phyloP scores from a whole-genome alignment of 345 rosid genomes.

The Fremontodendron californicum region DNA sequence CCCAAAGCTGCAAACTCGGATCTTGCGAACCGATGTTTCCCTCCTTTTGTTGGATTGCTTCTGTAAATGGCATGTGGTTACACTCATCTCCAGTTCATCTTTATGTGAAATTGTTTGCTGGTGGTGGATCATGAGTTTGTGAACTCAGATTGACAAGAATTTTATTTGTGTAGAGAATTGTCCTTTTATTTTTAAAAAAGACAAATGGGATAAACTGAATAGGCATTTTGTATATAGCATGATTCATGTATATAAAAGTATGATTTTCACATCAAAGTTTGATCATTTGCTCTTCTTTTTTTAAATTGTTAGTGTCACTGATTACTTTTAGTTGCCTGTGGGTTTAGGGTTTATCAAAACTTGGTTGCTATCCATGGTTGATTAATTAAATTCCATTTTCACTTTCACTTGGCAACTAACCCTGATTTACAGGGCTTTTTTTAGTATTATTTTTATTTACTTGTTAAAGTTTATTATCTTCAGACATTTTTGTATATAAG shows the following conservation, averaged over 20 bases:
- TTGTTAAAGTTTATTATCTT: too few species aligned
- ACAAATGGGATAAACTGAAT: slow-evolving; percentile 3
- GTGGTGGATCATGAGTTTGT: slow-evolving; percentile 5
- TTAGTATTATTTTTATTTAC: too few species aligned
- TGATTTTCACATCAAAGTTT: neutral
- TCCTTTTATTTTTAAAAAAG: neutral
- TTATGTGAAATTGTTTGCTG: slow-evolving; percentile 10
- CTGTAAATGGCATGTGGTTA: slow-evolving; percentile 12
- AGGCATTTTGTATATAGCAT: neutral
- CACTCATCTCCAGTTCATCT: neutral
- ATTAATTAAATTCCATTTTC: too few species aligned
- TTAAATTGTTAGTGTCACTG: too few species aligned
- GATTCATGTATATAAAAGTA: neutral
- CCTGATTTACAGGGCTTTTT: too few species aligned
- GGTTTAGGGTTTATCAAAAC: too few species aligned
- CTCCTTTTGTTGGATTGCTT: neutral
- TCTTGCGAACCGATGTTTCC: neutral
- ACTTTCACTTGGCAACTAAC: too few species aligned
- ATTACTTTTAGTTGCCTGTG: too few species aligned
- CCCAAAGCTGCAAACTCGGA: neutral
- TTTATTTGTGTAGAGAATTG: slow-evolving; percentile 21
- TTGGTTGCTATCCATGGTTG: too few species aligned
- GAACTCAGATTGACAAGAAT: neutral
- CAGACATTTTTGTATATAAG: neutral
- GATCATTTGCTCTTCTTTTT: neutral